Evolutionary conservation across 1,284 basidiomycete genomes (phyloP), one percentile per base, ranked within the genome.

Genomic region (Microbotryum intermedium): DNA sequence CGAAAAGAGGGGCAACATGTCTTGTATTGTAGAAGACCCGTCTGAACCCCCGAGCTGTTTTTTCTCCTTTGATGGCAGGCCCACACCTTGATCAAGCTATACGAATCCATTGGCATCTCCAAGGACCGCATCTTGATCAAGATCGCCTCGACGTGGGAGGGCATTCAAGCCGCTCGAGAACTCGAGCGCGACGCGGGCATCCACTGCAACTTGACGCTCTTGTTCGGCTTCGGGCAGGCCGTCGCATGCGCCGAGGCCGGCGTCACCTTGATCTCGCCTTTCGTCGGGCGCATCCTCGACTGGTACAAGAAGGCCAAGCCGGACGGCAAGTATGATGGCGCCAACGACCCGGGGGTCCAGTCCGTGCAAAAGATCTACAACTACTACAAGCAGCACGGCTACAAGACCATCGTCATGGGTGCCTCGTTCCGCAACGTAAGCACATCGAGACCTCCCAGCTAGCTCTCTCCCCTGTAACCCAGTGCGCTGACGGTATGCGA

Each of bases 371-470:
- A 83, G 78, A 98, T 97, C 80, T 98, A 87, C 85, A 89, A 91
- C 82, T 97, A 97, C 82, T 98, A 97, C 85, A 98, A 98, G 82
- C 91, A 95, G 77, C 83, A 98, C 79, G 83, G 84, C 67, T 97
- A 97, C 84, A 91, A 93, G 74, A 99, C 94, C 70, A 97, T 97
- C 76, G 93, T 98, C 76, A 98, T 98, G 94, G 94, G 94, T 76
- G 94, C 94, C 65, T 95, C 91, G 57, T 98, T 98, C 92, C 88
- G 91, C 75, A 94, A 94, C 80, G 85, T 89, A 70, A 55, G 83
- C 13, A 39, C 3, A 11, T 39, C 34, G n/a, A 6, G 13, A 21
- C 50, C 21, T 18, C 30, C 13, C n/a, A n/a, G n/a, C n/a, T n/a
- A 39, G 16, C 34, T 16, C 13, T 25, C 20, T 49, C 16, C 1